Conservation (phyloP, 345 rosid genomes). For the Populus tremula region DNA sequence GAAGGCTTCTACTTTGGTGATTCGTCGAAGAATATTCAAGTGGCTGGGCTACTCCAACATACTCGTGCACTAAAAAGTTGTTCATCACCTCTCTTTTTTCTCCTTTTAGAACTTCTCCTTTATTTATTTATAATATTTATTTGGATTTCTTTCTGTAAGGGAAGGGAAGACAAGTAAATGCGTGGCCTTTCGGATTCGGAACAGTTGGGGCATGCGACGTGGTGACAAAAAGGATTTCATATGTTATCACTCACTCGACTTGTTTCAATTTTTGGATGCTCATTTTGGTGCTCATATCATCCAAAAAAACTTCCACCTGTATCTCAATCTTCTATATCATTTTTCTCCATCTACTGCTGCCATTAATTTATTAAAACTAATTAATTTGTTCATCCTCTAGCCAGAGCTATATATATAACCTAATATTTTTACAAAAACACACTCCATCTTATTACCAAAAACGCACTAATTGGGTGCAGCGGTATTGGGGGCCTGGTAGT, state of each 20-base stretch:
- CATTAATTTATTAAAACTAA: not conserved
- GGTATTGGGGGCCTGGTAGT: not conserved
- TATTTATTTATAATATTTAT: not conserved
- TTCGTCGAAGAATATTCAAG: not conserved
- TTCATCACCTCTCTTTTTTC: not conserved
- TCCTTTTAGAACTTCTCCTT: not conserved
- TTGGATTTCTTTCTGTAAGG: not conserved
- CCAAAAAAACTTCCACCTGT: not conserved
- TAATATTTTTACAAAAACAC: no score
- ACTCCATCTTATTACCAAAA: no score
- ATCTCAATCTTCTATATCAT: not conserved
- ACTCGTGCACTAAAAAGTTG: not conserved
- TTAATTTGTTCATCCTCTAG: no score
- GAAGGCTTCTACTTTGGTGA: not conserved
- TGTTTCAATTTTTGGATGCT: not conserved
- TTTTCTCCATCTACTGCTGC: not conserved
- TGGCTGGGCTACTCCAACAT: not conserved
- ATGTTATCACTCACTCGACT: not conserved
- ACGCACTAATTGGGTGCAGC: not conserved
- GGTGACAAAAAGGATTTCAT: not conserved
- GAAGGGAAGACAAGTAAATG: not conserved
- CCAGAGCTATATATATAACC: no score
- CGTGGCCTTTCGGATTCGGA: slow-evolving; percentile 11
- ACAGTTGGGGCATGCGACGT: slow-evolving; percentile 9
- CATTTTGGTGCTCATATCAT: not conserved